Evolutionary conservation across 2,329 filamentous ascomycete species (phyloP).

Genomic region (Orbilia blumenaviensis): DNA sequence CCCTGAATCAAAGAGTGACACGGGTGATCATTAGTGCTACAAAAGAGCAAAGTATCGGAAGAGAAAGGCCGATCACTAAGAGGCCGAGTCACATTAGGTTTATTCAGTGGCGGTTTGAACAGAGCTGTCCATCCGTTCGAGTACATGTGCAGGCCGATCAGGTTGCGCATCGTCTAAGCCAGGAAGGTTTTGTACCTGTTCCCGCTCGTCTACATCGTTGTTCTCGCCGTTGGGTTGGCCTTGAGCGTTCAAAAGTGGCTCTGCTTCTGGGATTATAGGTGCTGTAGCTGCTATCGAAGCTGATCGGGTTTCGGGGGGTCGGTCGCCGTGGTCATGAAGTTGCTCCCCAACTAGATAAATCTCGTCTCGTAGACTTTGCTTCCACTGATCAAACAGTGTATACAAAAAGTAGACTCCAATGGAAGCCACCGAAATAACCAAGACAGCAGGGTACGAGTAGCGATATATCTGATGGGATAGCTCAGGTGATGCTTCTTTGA

Average conservation of each 20-base stretch:
- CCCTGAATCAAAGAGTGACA: background rate
- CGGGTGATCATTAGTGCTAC: background rate
- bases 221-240: slow-evolving; percentile 3
- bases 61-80: background rate
- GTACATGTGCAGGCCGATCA: slow-evolving; percentile 19
- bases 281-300: background rate
- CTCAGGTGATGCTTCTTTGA: slow-evolving; percentile 56
- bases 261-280: slow-evolving; percentile 8
- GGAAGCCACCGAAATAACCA: slow-evolving; percentile 60
- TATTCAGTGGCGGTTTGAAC: slow-evolving; percentile 34
- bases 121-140: slow-evolving; percentile 41
- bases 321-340: slow-evolving; percentile 88
- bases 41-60: background rate
- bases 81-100: background rate
- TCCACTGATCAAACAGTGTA: slow-evolving; percentile 76
- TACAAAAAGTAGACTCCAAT: slow-evolving; percentile 56
- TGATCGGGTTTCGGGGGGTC: slow-evolving; percentile 8
- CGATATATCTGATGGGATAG: slow-evolving; percentile 64
- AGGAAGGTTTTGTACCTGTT: background rate
- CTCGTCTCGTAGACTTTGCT: slow-evolving; percentile 85
- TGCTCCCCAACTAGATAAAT: slow-evolving; percentile 95
- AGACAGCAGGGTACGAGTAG: slow-evolving; percentile 75
- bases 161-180: background rate
- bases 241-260: slow-evolving; percentile 28
- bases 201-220: background rate